Conservation (phyloP, 2,329 filamentous ascomycete species). For the Xylaria sp. region DNA sequence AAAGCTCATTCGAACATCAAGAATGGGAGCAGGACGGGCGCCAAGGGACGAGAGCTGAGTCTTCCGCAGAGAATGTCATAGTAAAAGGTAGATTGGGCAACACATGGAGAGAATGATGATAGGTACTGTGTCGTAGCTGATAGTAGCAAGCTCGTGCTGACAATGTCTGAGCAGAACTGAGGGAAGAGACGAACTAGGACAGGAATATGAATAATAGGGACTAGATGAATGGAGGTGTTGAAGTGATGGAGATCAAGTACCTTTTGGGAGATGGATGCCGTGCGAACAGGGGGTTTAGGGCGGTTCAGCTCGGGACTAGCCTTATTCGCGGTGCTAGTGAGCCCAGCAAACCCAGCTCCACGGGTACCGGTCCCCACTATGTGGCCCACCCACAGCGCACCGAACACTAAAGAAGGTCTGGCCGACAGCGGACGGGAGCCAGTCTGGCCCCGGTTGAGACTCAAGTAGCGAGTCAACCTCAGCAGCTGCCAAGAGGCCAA, state of each 20-base stretch:
- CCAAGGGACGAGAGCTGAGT: constrained; percentile 24
- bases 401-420: background rate
- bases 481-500: constrained; percentile 20
- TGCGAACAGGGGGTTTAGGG: constrained; percentile 19
- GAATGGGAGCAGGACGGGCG: constrained; percentile 17
- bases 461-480: background rate
- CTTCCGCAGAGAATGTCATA: constrained; percentile 27
- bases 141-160: constrained; percentile 17
- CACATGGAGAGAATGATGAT: constrained; percentile 14
- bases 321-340: constrained; percentile 15
- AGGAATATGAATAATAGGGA: background rate
- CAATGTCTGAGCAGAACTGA: constrained; percentile 7
- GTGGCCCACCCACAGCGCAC: background rate
- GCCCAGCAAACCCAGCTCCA: constrained; percentile 31
- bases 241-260: constrained; percentile 12
- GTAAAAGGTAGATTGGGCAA: constrained; percentile 14
- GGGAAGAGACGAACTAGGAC: background rate
- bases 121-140: background rate
- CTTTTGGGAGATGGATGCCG: constrained; percentile 18
- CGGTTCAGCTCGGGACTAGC: constrained; percentile 35
- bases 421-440: background rate
- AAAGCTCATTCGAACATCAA: constrained; percentile 25
- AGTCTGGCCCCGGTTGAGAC: background rate
- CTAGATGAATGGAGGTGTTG: constrained; percentile 4
- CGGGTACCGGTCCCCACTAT: constrained; percentile 23